Percentiles rank a stretch among this genome's conserved stretches.
phyloP scores from a whole-genome alignment of 208 protist genomes.

The Trypanosoma scelopori region DNA sequence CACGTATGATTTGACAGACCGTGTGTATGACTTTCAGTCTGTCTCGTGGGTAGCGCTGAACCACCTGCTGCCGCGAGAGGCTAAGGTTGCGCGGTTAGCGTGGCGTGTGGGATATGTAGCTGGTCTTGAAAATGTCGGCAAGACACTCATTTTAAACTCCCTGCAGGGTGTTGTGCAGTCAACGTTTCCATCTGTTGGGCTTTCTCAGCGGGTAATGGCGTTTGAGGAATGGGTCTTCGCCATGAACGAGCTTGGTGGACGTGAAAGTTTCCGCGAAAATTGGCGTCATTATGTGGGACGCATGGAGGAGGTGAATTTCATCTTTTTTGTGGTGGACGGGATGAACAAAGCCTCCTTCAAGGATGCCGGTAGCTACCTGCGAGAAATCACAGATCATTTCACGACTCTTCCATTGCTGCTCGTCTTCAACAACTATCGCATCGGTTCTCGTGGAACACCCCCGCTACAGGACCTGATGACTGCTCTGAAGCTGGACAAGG shows the following conservation, averaged over 20 bases:
- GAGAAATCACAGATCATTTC: conserved; percentile 55
- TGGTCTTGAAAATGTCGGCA: conserved; percentile 81
- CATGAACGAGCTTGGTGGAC: conserved; percentile 79
- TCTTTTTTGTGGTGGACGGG: conserved; percentile 79
- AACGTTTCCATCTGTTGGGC: conserved; percentile 78
- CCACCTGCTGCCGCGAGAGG: conserved; percentile 70
- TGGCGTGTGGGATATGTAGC: conserved; percentile 70
- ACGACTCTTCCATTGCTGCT: conserved; percentile 56
- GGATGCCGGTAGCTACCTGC: conserved; percentile 61
- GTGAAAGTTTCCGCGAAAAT: conserved; percentile 80
- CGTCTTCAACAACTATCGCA: conserved; percentile 83
- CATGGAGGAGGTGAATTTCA: conserved; percentile 68
- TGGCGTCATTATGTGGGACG: conserved; percentile 73
- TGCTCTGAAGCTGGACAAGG: conserved; percentile 43
- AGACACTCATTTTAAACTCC: conserved; percentile 79
- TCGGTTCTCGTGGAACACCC: conserved; percentile 28
- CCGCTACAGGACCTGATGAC: conserved; percentile 42
- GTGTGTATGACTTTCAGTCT: conserved; percentile 56
- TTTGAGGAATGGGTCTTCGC: conserved; percentile 86
- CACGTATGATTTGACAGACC: not conserved
- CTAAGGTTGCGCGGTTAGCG: conserved; percentile 44
- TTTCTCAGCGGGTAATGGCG: conserved; percentile 65
- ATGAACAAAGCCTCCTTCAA: conserved; percentile 39
- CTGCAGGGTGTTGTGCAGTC: conserved; percentile 57
- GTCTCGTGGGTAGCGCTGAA: conserved; percentile 66